A percentile compares a stretch with the other conserved stretches of the same genome.
Evolutionary conservation across 768 basidiomycete genomes (phyloP).

Genomic region (Naematelia encephala): DNA sequence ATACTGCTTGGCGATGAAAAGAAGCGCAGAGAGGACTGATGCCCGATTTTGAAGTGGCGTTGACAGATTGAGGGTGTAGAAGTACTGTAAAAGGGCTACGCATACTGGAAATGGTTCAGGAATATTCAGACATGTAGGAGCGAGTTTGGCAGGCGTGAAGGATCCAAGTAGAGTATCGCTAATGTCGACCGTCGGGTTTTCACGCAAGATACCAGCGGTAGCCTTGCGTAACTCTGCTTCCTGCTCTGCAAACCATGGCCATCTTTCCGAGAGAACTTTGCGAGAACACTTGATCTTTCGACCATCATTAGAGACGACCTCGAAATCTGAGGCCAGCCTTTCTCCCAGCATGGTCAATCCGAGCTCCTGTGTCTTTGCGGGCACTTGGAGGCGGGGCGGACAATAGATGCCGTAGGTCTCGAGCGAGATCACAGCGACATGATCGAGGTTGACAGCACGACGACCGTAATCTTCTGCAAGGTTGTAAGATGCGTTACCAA

Average conservation of each 20-base stretch:
- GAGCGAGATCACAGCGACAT: slow-evolving; percentile 82
- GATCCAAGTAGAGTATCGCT: slow-evolving; percentile 36
- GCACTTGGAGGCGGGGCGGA: slow-evolving; percentile 62
- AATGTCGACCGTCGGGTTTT: slow-evolving; percentile 27
- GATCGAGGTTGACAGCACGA: slow-evolving; percentile 56
- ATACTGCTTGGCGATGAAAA: slow-evolving; percentile 81
- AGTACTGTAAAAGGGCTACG: slow-evolving; percentile 85
- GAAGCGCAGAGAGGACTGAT: slow-evolving; percentile 78
- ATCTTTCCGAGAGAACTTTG: slow-evolving; percentile 78
- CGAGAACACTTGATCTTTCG: slow-evolving; percentile 76
- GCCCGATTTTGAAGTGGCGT: slow-evolving; percentile 90
- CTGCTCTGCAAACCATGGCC: slow-evolving; percentile 76
- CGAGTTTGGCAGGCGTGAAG: slow-evolving; percentile 58
- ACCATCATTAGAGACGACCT: slow-evolving; percentile 87
- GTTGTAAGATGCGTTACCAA: slow-evolving; percentile 66
- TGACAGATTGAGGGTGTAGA: slow-evolving; percentile 79
- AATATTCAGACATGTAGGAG: slow-evolving; percentile 71
- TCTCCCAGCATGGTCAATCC: slow-evolving; percentile 82
- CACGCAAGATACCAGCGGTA: slow-evolving; percentile 13
- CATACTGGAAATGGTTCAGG: slow-evolving; percentile 88
- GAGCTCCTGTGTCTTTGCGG: slow-evolving; percentile 74
- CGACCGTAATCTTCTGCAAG: slow-evolving; percentile 47
- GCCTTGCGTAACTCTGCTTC: slow-evolving; percentile 15
- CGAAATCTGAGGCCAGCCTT: slow-evolving; percentile 78
- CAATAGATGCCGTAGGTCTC: slow-evolving; percentile 96